Percentiles rank a stretch among this genome's conserved stretches.
phyloP scores from a whole-genome alignment of 1,284 basidiomycete genomes.

The Coniferiporia sulphurascens region DNA sequence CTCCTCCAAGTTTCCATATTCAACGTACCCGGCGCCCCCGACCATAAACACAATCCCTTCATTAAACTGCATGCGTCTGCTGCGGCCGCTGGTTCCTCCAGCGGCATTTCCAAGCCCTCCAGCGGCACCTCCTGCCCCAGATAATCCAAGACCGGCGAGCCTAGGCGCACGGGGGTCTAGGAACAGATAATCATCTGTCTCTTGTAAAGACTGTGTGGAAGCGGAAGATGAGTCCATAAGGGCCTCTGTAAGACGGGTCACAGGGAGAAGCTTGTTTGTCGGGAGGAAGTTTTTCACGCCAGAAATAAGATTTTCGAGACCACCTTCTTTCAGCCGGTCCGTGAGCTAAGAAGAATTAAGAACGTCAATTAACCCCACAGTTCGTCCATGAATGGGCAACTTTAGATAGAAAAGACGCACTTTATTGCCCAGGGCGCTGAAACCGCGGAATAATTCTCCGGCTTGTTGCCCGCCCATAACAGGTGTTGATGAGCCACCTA shows the following conservation, averaged over 20 bases:
- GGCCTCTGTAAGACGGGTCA: constrained; percentile 91
- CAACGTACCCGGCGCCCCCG: constrained; percentile 95
- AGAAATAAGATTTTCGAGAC: constrained; percentile 92
- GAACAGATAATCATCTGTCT: constrained; percentile 95
- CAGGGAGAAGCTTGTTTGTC: constrained; percentile 88
- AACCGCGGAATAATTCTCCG: constrained; percentile 84
- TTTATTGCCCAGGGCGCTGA: constrained; percentile 87
- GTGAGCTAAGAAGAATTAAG: constrained; percentile 56
- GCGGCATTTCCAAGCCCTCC: constrained; percentile 27
- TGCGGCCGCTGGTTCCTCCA: constrained; percentile 43
- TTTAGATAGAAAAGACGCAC: constrained; percentile 35
- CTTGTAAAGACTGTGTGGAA: constrained; percentile 87
- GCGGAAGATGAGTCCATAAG: constrained; percentile 95
- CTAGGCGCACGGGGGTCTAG: constrained; percentile 85
- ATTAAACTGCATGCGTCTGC: constrained; percentile 72
- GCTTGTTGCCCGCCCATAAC: constrained; percentile 64
- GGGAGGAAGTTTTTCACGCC: constrained; percentile 99
- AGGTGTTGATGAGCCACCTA: constrained; percentile 70
- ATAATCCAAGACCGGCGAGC: constrained; percentile 46
- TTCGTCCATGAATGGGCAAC: constrained; percentile 1
- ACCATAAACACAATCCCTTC: constrained; percentile 95
- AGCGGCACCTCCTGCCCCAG: constrained; percentile 40
- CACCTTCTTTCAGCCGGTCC: constrained; percentile 90
- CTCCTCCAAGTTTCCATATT: constrained; percentile 94
- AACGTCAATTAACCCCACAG: constrained; percentile 1